Conservation (phyloP, 1,284 basidiomycete genomes). For the Puccinia sorghi region DNA sequence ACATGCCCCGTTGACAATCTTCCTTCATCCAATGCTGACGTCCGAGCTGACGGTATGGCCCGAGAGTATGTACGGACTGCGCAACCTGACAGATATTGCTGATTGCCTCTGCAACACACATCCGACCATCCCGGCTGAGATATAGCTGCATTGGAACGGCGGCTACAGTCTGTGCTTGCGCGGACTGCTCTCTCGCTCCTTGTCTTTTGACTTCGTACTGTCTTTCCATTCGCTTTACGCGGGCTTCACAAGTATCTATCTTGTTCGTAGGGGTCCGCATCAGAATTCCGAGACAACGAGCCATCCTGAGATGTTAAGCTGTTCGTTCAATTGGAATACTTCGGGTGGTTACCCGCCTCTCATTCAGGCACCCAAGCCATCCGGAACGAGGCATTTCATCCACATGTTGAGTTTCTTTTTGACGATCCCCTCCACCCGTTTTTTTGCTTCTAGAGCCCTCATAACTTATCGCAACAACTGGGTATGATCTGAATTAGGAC, state of each 20-base stretch:
- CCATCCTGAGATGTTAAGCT: too few species aligned
- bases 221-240: neutral
- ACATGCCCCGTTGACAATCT: neutral
- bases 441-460: too few species aligned
- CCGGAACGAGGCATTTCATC: too few species aligned
- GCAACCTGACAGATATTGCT: neutral
- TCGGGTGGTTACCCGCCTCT: too few species aligned
- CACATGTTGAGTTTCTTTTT: too few species aligned
- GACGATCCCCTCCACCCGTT: too few species aligned
- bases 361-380: too few species aligned
- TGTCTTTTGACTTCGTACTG: neutral
- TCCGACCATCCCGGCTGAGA: neutral
- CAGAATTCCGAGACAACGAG: too few species aligned
- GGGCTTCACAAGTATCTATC: neutral
- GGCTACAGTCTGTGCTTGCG: neutral
- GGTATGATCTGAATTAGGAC: too few species aligned
- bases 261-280: too few species aligned
- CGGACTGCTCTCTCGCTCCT: neutral
- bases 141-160: conserved; percentile 2
- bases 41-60: neutral
- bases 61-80: neutral
- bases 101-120: neutral
- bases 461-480: too few species aligned
- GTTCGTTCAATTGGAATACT: too few species aligned
- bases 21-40: neutral